Percentiles rank a stretch among this genome's conserved stretches.
Conservation (phyloP, 2,329 filamentous ascomycete species). For the Hyphodiscus sp. region DNA sequence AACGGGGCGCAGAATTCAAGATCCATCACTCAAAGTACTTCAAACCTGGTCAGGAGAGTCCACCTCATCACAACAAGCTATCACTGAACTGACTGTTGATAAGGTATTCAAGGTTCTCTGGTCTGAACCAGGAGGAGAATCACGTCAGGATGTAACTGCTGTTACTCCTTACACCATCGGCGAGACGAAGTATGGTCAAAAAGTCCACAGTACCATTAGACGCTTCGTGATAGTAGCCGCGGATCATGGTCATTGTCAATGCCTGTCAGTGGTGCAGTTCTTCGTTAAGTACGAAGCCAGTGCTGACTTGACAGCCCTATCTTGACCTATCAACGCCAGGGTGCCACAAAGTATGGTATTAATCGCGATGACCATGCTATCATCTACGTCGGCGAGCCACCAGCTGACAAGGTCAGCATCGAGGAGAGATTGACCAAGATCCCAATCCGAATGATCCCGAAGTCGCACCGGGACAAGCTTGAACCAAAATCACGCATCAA, state of each 20-base stretch:
- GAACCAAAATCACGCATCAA: constrained; percentile 13
- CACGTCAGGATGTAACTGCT: background rate
- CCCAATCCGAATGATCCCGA: constrained; percentile 4
- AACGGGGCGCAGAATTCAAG: constrained; percentile 2
- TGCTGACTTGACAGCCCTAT: constrained; percentile 10
- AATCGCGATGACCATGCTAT: constrained; percentile 9
- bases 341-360: constrained; percentile 9
- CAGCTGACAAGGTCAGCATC: background rate
- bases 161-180: background rate
- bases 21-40: constrained; percentile 6
- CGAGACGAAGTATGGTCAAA: background rate
- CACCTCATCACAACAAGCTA: background rate
- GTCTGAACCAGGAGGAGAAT: constrained; percentile 9
- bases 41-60: constrained; percentile 5
- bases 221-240: constrained; percentile 12
- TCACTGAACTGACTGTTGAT: background rate
- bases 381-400: constrained; percentile 3
- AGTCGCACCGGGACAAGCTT: constrained; percentile 2
- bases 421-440: background rate
- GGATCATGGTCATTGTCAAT: constrained; percentile 6
- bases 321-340: constrained; percentile 9
- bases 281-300: background rate
- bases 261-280: constrained; percentile 8
- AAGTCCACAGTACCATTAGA: constrained; percentile 6
- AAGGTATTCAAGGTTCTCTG: constrained; percentile 18